phyloP scores from a whole-genome alignment of 495 filamentous ascomycete genomes.

The Neurospora terricola region DNA sequence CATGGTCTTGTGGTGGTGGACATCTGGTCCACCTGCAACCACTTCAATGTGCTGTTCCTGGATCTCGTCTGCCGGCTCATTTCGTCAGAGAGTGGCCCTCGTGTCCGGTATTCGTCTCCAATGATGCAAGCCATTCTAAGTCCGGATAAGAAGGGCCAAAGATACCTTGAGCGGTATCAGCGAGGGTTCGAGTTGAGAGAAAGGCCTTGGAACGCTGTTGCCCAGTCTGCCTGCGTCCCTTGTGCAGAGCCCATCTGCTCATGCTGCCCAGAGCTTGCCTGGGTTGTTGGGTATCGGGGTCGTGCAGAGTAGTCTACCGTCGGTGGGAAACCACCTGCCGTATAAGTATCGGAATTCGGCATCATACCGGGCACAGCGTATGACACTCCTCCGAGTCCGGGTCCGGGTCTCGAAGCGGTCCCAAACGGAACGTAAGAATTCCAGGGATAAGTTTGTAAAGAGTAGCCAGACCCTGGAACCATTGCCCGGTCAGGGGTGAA shows the following conservation, averaged over 20 bases:
- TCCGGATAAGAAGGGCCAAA: neutral
- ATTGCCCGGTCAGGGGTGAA: conserved; percentile 28
- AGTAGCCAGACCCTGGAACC: conserved; percentile 23
- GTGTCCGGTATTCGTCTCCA: neutral
- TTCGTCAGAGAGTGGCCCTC: neutral
- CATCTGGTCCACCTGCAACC: neutral
- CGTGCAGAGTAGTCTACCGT: conserved; percentile 32
- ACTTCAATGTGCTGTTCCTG: neutral
- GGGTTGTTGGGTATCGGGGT: conserved; percentile 33
- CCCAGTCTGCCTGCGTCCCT: conserved; percentile 34
- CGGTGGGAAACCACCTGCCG: conserved; percentile 27
- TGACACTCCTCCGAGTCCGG: conserved; percentile 17
- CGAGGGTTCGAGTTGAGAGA: conserved; percentile 37
- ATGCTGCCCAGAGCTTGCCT: conserved; percentile 23
- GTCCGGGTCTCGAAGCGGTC: conserved; percentile 26
- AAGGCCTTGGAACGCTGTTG: conserved; percentile 40
- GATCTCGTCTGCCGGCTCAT: neutral
- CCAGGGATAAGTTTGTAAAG: conserved; percentile 26
- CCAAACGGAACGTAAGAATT: conserved; percentile 38
- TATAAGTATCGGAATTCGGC: conserved; percentile 32
- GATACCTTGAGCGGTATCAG: conserved; percentile 11
- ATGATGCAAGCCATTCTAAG: conserved; percentile 1
- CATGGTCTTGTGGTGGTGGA: conserved; percentile 16
- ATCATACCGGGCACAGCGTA: conserved; percentile 25
- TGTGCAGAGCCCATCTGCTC: conserved; percentile 26